These are phyloP conservation scores for Penicillium salamii DNA, from an alignment of 495 filamentous ascomycete genomes.

Conservation along the genomic window DNA sequence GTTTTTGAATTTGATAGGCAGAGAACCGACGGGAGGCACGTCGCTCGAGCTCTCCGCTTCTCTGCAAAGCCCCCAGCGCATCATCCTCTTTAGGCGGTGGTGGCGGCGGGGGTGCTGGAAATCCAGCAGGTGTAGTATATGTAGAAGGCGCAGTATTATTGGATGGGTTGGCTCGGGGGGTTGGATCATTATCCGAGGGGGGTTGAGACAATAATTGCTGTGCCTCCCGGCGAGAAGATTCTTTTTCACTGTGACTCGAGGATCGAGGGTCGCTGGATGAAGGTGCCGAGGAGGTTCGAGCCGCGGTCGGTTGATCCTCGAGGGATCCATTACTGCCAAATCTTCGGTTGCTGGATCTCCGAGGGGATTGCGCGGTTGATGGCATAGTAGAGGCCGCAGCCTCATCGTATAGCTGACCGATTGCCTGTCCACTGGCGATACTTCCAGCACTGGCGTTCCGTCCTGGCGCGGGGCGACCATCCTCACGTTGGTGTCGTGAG, in stretches of 20 bases:
- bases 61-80: conserved; percentile 84
- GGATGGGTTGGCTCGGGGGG: conserved; percentile 34
- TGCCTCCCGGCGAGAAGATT: conserved; percentile 48
- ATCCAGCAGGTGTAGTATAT: conserved; percentile 8
- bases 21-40: conserved; percentile 91
- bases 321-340: conserved; percentile 49
- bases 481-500: conserved; percentile 73
- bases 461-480: conserved; percentile 42
- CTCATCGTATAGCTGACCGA: conserved; percentile 68
- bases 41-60: conserved; percentile 88
- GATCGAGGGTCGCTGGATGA: conserved; percentile 22
- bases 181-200: conserved; percentile 48
- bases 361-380: conserved; percentile 32
- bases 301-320: conserved; percentile 43
- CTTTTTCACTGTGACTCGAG: conserved; percentile 37
- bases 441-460: conserved; percentile 70
- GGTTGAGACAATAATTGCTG: conserved; percentile 52
- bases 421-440: conserved; percentile 53
- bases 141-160: conserved; percentile 29
- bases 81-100: conserved; percentile 82
- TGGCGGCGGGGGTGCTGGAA: conserved; percentile 67
- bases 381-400: conserved; percentile 33
- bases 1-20: conserved; percentile 91
- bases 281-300: conserved; percentile 43
- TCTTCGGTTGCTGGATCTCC: conserved; percentile 38